Conservation (phyloP, 768 basidiomycete species). For the Paxillus involutus region DNA sequence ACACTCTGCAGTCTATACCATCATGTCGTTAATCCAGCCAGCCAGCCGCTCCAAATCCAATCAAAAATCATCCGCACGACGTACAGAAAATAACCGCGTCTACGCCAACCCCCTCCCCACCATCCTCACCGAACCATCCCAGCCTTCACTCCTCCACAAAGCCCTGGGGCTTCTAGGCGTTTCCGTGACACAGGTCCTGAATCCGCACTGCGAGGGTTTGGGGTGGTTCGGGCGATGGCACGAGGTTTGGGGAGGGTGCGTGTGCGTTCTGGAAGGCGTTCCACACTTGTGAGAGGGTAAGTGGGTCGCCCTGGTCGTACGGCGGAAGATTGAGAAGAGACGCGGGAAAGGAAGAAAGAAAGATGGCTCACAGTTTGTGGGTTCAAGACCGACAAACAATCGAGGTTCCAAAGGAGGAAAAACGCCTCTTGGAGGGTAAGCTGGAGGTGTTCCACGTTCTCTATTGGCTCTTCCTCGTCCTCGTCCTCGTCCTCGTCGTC, state of each 20-base stretch:
- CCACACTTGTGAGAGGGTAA: slow-evolving; percentile 64
- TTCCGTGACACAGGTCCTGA: slow-evolving; percentile 57
- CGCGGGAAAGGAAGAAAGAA: not conserved
- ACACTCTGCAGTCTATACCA: not conserved
- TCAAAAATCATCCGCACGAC: slow-evolving; percentile 52
- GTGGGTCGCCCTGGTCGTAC: slow-evolving; percentile 45
- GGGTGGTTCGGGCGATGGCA: slow-evolving; percentile 26
- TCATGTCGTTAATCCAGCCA: slow-evolving; percentile 52
- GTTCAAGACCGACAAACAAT: slow-evolving; percentile 74
- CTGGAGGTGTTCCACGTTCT: slow-evolving; percentile 88
- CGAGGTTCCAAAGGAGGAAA: slow-evolving; percentile 82
- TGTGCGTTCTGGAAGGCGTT: slow-evolving; percentile 67
- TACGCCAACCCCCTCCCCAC: slow-evolving; percentile 74
- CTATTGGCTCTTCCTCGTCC: slow-evolving; percentile 52
- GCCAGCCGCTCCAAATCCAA: slow-evolving; percentile 36
- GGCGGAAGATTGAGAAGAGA: not conserved
- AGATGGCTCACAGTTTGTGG: slow-evolving; percentile 55
- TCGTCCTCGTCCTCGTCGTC: slow-evolving; percentile 44
- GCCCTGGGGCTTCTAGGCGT: slow-evolving; percentile 56
- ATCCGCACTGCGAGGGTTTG: slow-evolving; percentile 67
- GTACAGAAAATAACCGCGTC: slow-evolving; percentile 63
- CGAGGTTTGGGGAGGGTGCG: slow-evolving; percentile 37
- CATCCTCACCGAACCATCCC: slow-evolving; percentile 42
- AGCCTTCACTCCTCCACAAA: slow-evolving; percentile 42
- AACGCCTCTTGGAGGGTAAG: slow-evolving; percentile 88